These are phyloP conservation scores for Starmerella kuoi DNA, from an alignment of 805 yeast species.

Conservation along the genomic window DNA sequence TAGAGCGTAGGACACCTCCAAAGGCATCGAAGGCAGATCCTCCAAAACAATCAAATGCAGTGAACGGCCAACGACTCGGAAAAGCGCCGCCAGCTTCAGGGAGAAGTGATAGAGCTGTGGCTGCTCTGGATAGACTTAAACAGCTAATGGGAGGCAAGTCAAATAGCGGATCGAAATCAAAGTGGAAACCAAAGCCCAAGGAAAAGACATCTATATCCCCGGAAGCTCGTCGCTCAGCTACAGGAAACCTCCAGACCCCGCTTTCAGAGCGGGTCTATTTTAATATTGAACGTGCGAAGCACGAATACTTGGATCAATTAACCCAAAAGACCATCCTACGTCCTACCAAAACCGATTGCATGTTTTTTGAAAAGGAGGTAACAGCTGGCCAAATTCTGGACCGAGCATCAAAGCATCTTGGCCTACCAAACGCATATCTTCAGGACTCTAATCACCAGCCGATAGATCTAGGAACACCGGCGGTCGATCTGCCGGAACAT, in stretches of 20 bases:
- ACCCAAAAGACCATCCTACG: conserved; percentile 15
- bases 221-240: conserved; percentile 23
- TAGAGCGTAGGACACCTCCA: too few species aligned
- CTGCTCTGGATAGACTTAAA: conserved; percentile 15
- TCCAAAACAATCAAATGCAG: too few species aligned
- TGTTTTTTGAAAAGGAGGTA: conserved; percentile 20
- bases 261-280: conserved; percentile 29
- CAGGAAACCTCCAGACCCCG: conserved; percentile 30
- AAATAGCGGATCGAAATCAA: not conserved
- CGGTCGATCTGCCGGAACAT: conserved; percentile 3
- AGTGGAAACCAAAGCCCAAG: not conserved
- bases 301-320: conserved; percentile 18
- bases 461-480: conserved; percentile 3
- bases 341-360: conserved; percentile 21
- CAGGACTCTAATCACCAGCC: not conserved
- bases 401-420: conserved; percentile 21
- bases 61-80: too few species aligned
- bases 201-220: not conserved
- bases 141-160: conserved; percentile 7
- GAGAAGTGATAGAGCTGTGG: conserved; percentile 14
- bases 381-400: conserved; percentile 25
- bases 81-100: too few species aligned
- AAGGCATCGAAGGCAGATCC: too few species aligned
- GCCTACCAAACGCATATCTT: conserved; percentile 6
- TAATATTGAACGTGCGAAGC: conserved; percentile 22